Conservation (phyloP, 345 rosid species). For the Combretum micranthum region DNA sequence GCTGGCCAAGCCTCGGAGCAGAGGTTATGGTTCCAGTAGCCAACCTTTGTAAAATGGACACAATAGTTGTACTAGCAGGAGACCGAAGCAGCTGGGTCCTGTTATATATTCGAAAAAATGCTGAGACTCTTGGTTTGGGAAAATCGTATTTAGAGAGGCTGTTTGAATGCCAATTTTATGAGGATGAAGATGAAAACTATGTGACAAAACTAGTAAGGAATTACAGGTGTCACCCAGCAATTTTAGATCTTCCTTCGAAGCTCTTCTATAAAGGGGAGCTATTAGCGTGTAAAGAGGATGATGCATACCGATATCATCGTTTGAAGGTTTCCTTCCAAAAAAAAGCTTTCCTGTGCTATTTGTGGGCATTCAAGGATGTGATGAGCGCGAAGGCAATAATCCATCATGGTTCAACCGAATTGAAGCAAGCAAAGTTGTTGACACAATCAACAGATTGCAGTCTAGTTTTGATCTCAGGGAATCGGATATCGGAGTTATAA, state of each 20-base stretch:
- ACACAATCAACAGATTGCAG: slow-evolving; percentile 31
- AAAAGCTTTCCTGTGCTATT: slow-evolving; percentile 46
- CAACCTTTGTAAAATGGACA: slow-evolving; percentile 29
- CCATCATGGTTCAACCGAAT: slow-evolving; percentile 71
- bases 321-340: slow-evolving; percentile 26
- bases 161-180: slow-evolving; percentile 34
- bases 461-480: slow-evolving; percentile 19
- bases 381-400: slow-evolving; percentile 61
- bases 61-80: slow-evolving; percentile 61
- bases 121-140: slow-evolving; percentile 33
- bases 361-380: slow-evolving; percentile 57
- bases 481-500: slow-evolving; percentile 47
- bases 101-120: slow-evolving; percentile 43
- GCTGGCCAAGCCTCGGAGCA: slow-evolving; percentile 72
- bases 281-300: slow-evolving; percentile 49
- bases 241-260: slow-evolving; percentile 49
- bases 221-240: slow-evolving; percentile 51
- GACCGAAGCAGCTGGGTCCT: slow-evolving; percentile 65
- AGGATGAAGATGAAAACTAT: slow-evolving; percentile 25
- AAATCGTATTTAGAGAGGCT: slow-evolving; percentile 56
- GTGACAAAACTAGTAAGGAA: slow-evolving; percentile 46
- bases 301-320: slow-evolving; percentile 5
- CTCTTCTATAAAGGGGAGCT: slow-evolving; percentile 47
- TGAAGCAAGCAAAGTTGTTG: slow-evolving; percentile 61
- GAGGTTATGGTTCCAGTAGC: slow-evolving; percentile 57